Percentiles rank a stretch among this genome's conserved stretches.
phyloP scores from a whole-genome alignment of 2,329 filamentous ascomycete species.

The Hymenoscyphus albidus region DNA sequence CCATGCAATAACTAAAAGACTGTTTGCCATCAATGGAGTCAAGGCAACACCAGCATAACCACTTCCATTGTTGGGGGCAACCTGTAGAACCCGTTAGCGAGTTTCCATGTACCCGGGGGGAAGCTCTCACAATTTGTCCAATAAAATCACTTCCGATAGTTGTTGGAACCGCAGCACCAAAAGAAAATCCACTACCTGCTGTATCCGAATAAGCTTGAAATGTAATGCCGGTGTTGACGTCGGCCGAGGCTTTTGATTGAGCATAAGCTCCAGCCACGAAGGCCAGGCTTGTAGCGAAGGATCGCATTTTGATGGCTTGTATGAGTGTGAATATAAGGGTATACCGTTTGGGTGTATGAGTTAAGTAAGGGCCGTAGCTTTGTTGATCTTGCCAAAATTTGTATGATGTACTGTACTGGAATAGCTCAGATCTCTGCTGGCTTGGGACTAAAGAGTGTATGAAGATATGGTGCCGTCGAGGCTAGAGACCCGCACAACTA shows the following conservation, averaged over 20 bases:
- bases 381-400: background rate
- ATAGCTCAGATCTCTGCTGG: conserved; percentile 7
- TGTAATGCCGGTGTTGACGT: conserved; percentile 44
- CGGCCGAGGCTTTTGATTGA: conserved; percentile 36
- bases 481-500: conserved; percentile 6
- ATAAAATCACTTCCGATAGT: conserved; percentile 49
- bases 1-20: conserved; percentile 49
- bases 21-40: conserved; percentile 42
- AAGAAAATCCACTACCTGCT: conserved; percentile 15
- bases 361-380: background rate
- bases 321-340: background rate
- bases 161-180: conserved; percentile 48
- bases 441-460: background rate
- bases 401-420: conserved; percentile 1
- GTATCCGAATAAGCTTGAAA: conserved; percentile 33
- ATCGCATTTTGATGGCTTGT: conserved; percentile 9
- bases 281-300: conserved; percentile 6
- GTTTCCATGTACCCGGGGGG: background rate
- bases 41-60: conserved; percentile 50
- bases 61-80: conserved; percentile 33
- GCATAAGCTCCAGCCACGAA: conserved; percentile 17
- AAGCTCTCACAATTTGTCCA: conserved; percentile 45
- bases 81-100: conserved; percentile 4
- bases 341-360: background rate
- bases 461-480: conserved; percentile 9